Evolutionary conservation across 2,329 filamentous ascomycete species (phyloP).

Genomic region (Cordyceps cicadae): DNA sequence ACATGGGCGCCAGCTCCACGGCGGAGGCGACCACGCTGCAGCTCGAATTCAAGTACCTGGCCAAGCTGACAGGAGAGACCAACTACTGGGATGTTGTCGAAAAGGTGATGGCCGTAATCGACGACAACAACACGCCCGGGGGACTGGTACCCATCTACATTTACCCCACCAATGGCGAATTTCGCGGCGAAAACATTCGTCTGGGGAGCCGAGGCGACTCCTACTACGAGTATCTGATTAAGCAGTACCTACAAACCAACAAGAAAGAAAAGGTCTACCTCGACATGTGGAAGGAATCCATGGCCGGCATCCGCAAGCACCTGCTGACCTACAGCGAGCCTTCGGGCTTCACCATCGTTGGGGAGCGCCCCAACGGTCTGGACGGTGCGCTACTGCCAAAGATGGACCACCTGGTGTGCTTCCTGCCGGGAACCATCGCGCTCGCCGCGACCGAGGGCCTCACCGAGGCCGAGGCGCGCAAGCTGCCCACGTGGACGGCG

Average conservation of each 20-base stretch:
- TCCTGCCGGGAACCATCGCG: conserved; percentile 93
- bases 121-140: conserved; percentile 69
- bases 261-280: conserved; percentile 77
- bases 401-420: conserved; percentile 98
- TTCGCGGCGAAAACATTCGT: conserved; percentile 77
- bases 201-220: conserved; percentile 91
- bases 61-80: conserved; percentile 86
- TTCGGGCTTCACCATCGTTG: conserved; percentile 78
- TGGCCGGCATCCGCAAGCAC: conserved; percentile 82
- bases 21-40: conserved; percentile 89
- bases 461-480: conserved; percentile 65
- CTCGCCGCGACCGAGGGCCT: conserved; percentile 75
- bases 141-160: conserved; percentile 91
- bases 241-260: conserved; percentile 93
- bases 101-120: conserved; percentile 83
- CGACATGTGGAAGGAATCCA: conserved; percentile 85
- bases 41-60: conserved; percentile 93
- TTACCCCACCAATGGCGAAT: conserved; percentile 67
- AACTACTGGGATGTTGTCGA: conserved; percentile 90
- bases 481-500: conserved; percentile 62
- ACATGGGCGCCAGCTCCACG: conserved; percentile 83
- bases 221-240: conserved; percentile 98
- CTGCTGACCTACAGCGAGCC: conserved; percentile 80
- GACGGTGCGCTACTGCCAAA: conserved; percentile 62
- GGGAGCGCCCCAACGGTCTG: conserved; percentile 72